phyloP scores from a whole-genome alignment of 2,329 filamentous ascomycete genomes.

The Aureobasidium leucospermi region DNA sequence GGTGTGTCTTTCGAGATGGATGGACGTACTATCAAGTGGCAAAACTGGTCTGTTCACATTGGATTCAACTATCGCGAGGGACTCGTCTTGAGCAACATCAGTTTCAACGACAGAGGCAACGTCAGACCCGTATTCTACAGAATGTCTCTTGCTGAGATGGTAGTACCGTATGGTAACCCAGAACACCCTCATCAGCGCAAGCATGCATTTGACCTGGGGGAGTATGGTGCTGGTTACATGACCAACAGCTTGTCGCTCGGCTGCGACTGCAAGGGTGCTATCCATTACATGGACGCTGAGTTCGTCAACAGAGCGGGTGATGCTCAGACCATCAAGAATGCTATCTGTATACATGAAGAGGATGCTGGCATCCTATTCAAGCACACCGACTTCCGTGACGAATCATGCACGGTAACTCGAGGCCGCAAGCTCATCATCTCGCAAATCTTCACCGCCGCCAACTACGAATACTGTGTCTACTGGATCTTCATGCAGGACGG shows the following conservation, averaged over 20 bases:
- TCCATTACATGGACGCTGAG: conserved; percentile 83
- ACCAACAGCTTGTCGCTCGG: conserved; percentile 55
- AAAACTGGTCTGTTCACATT: conserved; percentile 88
- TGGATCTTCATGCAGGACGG: conserved; percentile 93
- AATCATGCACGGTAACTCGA: conserved; percentile 77
- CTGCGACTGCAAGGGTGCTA: conserved; percentile 82
- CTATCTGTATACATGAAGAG: conserved; percentile 92
- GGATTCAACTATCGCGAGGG: conserved; percentile 95
- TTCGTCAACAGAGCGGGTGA: conserved; percentile 65
- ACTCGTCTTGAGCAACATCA: conserved; percentile 83
- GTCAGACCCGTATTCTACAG: conserved; percentile 79
- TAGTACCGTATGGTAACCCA: conserved; percentile 80
- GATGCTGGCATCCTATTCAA: conserved; percentile 90
- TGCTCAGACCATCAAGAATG: conserved; percentile 81
- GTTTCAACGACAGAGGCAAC: conserved; percentile 65
- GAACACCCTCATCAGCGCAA: conserved; percentile 75
- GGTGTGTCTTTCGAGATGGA: conserved; percentile 78
- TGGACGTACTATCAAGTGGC: conserved; percentile 72
- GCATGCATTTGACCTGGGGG: conserved; percentile 68
- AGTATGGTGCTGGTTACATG: conserved; percentile 78
- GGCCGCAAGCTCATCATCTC: conserved; percentile 80
- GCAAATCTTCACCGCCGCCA: conserved; percentile 90
- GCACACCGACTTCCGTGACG: conserved; percentile 78
- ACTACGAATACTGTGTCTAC: conserved; percentile 86
- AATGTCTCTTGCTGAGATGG: conserved; percentile 86